Base-by-base conservation (phyloP, 1,139 yeast genomes). In the Petasospora fabianii region DNA sequence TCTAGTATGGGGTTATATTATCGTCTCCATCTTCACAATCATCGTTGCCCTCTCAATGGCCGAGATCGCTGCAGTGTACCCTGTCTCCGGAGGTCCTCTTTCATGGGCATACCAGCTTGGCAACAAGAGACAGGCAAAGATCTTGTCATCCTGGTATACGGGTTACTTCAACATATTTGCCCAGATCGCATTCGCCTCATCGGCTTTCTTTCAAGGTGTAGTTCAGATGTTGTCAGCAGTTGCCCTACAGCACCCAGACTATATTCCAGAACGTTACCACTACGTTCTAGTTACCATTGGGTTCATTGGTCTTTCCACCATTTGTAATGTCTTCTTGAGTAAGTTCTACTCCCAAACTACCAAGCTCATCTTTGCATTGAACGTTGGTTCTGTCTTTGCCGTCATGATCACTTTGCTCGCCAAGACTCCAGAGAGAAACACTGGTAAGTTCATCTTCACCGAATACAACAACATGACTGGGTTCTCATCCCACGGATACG, bases 1-100 rank as follows among this genome's bases (percentile, higher is more conserved):
- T 12, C 45, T 54, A 3, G 51, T 53, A 3, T 54, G 59, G 59
- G 59, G 59, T 28, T 55, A 53, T 39, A 48, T 53, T 20, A 46
- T 53, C 5, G 55, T 52, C 4, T 42, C 51, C n/a, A 37, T 53
- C 32, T 51, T 51, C 39, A 52, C 56, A 3, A 41, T 54, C 35
- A 36, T 53, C 1, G 55, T 53, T 10, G 58, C 57, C 3, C 28
- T 50, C 11, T 53, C 55, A 8, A 37, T 55, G 35, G 58, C 59
- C 27, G 59, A 55, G 36, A 53, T 55, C 11, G 53, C 53, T 6
- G 58, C 55, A 30, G 53, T 49, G 4, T 52, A 49, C 34, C 58
- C 59, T 6, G 48, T 51, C 6, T 42, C 56, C 5, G 55, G 56
- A 32, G 59, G 51, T 11, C 54, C 47, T 29, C 38, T 45, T 18